Percentiles rank a stretch among this genome's conserved stretches.
These are phyloP conservation scores for Ceratobasidium theobromae DNA, from an alignment of 1,284 basidiomycete species.

Conservation along the genomic window DNA sequence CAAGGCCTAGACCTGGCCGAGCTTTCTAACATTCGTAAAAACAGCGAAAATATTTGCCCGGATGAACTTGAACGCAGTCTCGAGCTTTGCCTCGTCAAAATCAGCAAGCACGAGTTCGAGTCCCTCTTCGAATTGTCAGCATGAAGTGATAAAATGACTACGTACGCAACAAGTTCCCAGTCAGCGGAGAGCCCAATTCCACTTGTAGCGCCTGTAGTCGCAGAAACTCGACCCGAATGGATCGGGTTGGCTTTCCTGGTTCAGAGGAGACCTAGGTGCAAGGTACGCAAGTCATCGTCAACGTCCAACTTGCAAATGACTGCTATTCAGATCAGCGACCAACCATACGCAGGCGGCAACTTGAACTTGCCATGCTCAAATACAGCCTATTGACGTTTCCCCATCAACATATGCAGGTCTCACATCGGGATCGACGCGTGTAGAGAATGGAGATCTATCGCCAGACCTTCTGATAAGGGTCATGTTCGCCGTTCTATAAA, in stretches of 20 bases:
- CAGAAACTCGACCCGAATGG: slow-evolving; percentile 70
- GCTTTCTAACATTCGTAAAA: slow-evolving; percentile 76
- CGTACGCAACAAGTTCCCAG: slow-evolving; percentile 74
- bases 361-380: too few species aligned
- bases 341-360: too few species aligned
- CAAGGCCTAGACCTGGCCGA: slow-evolving; percentile 69
- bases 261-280: slow-evolving; percentile 8
- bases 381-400: too few species aligned
- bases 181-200: slow-evolving; percentile 87
- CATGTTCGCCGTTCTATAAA: too few species aligned
- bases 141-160: slow-evolving; percentile 33
- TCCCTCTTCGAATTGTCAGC: slow-evolving; percentile 53
- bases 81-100: slow-evolving; percentile 53
- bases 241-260: slow-evolving; percentile 56
- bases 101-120: slow-evolving; percentile 87
- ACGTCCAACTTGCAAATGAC: too few species aligned
- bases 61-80: slow-evolving; percentile 55
- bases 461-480: too few species aligned
- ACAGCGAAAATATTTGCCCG: slow-evolving; percentile 67
- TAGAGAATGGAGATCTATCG: too few species aligned
- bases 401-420: too few species aligned
- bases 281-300: too few species aligned
- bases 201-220: slow-evolving; percentile 77
- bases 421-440: too few species aligned
- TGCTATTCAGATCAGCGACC: too few species aligned